phyloP scores from a whole-genome alignment of 2,329 filamentous ascomycete genomes.

The Simplicillium aogashimaense region DNA sequence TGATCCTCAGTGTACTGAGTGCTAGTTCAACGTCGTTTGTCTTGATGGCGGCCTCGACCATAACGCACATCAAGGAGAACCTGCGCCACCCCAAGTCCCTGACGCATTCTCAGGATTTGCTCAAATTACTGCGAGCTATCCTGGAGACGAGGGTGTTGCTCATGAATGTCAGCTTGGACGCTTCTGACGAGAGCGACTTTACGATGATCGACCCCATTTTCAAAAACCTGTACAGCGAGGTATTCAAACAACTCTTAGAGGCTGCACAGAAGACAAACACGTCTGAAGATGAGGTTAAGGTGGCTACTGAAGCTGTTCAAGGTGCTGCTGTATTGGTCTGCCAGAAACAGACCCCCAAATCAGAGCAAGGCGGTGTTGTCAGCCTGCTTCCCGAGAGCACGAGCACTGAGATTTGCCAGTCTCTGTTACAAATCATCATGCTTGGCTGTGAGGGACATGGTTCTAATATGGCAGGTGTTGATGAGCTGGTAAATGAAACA shows the following conservation, averaged over 20 bases:
- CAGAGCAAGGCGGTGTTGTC: constrained; percentile 5
- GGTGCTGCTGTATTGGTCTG: constrained; percentile 34
- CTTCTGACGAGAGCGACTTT: constrained; percentile 27
- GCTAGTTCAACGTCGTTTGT: constrained; percentile 38
- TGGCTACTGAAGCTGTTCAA: constrained; percentile 32
- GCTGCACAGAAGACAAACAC: constrained; percentile 14
- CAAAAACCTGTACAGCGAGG: constrained; percentile 29
- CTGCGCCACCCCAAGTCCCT: constrained; percentile 39
- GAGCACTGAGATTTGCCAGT: constrained; percentile 27
- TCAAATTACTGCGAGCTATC: constrained; percentile 40
- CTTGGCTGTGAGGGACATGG: constrained; percentile 11
- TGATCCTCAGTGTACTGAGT: constrained; percentile 40
- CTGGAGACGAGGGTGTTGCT: constrained; percentile 35
- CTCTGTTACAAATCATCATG: constrained; percentile 19
- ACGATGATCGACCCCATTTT: constrained; percentile 25
- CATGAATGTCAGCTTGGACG: constrained; percentile 19
- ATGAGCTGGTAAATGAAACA: constrained; percentile 29
- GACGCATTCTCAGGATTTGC: constrained; percentile 39
- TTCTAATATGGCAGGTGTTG: constrained; percentile 13
- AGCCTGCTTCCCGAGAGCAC: constrained; percentile 23
- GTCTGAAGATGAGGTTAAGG: constrained; percentile 26
- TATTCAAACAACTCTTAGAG: constrained; percentile 28
- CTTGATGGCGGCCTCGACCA: constrained; percentile 32
- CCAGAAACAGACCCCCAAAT: constrained; percentile 19
- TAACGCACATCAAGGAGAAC: constrained; percentile 39